Evolutionary conservation across 2,329 filamentous ascomycete genomes (phyloP).

Genomic region (Chrysoporthe deuterocubensis): DNA sequence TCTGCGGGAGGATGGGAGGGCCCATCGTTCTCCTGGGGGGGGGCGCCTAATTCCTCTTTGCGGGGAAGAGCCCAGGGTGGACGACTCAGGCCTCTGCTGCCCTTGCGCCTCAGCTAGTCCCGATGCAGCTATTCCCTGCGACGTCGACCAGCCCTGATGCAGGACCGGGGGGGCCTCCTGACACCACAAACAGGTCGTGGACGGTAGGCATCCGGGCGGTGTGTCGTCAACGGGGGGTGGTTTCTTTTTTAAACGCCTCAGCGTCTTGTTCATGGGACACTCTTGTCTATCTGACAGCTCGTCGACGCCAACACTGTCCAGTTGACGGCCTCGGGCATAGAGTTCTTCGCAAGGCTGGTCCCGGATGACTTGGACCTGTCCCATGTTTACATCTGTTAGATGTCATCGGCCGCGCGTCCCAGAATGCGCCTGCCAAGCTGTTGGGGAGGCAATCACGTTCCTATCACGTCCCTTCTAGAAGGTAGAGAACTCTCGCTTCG

Average conservation of each 20-base stretch:
- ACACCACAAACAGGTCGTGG: background rate
- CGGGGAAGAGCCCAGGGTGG: background rate
- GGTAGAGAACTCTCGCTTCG: background rate
- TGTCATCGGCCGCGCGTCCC: background rate
- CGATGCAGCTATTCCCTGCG: background rate
- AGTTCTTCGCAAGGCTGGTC: background rate
- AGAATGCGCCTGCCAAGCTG: background rate
- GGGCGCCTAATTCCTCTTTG: background rate
- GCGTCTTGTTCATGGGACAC: background rate
- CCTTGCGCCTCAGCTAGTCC: conserved; percentile 7
- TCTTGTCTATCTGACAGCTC: background rate
- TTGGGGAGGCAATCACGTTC: background rate
- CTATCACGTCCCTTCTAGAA: background rate
- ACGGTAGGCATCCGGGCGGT: background rate
- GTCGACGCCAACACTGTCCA: background rate
- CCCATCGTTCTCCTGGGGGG: background rate
- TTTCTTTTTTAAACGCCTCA: background rate
- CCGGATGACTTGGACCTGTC: background rate
- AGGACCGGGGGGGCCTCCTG: background rate
- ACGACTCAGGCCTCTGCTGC: conserved; percentile 1
- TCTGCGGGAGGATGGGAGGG: conserved; percentile 2
- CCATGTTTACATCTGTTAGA: background rate
- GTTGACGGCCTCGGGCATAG: background rate
- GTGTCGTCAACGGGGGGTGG: background rate
- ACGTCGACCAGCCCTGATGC: background rate